Base-by-base conservation (phyloP, 345 rosid species). In the Salix arbutifolia region DNA sequence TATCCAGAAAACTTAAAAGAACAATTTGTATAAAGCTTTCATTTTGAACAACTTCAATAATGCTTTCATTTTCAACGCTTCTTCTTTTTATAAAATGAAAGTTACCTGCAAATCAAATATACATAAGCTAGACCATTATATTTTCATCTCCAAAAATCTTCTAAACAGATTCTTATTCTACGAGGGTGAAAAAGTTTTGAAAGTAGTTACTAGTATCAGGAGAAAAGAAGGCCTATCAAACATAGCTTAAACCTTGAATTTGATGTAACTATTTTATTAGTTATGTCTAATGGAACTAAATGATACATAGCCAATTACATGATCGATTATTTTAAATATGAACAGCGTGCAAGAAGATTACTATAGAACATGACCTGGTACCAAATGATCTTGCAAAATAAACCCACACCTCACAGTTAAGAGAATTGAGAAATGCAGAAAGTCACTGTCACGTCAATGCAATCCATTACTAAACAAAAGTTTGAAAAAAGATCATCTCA, bases 401-500 rank as follows among this genome's bases (percentile, higher is more conserved):
- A 69, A 48, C 37, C 25, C 62, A 56, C 62, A n/a, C 13, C 25
- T 64, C 33, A 62, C 65, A 69, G 23, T 31, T 61, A 33, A 25
- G n/a, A 37, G 44, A 66, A 52, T 66, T 58, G 66, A 53, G 50
- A 65, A 66, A 21, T 30, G 67, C 37, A 11, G 3, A 5, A 28
- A 23, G 19, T 70, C 61, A 35, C 40, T 25, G 42, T 6, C 5
- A 44, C 11, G n/a, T 60, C 37, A 72, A 64, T 67, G 69, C 48
- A 76, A 52, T 33, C 71, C n/a, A 68, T 70, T 80, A 77, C 35
- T 10, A 69, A 77, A 72, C 65, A 25, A 75, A 42, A 66, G 80
- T 83, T 68, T 67, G 33, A 69, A 74, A 50, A 75, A 33, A 85
- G 73, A 62, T 68, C 2, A 66, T 60, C 40, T 67, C 75, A 82